Evolutionary conservation across 1,284 basidiomycete genomes (phyloP).

Genomic region (Cutaneotrichosporon cavernicola): DNA sequence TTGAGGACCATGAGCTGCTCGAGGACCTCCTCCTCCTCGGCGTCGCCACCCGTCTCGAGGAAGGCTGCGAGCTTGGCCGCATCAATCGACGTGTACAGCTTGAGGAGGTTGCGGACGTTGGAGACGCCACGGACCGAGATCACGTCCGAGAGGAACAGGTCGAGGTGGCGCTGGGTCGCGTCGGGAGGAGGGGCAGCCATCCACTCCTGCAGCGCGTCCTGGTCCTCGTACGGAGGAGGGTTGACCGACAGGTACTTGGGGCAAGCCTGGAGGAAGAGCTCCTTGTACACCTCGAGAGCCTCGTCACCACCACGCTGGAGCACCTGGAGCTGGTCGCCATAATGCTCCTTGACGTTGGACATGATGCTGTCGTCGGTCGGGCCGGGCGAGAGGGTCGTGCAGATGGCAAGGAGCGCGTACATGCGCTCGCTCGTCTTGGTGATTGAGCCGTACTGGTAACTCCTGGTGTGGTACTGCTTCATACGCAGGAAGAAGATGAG

Average conservation of each 20-base stretch:
- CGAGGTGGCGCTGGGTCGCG: slow-evolving; percentile 78
- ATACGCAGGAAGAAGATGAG: slow-evolving; percentile 90
- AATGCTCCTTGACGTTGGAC: slow-evolving; percentile 88
- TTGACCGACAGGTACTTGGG: slow-evolving; percentile 96
- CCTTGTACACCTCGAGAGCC: slow-evolving; percentile 80
- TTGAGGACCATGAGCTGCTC: slow-evolving; percentile 98
- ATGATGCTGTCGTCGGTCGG: slow-evolving; percentile 92
- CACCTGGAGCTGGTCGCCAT: slow-evolving; percentile 82
- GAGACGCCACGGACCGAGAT: slow-evolving; percentile 73
- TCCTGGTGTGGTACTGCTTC: slow-evolving; percentile 91
- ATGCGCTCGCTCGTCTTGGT: slow-evolving; percentile 96
- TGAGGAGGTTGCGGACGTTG: slow-evolving; percentile 85
- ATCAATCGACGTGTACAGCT: slow-evolving; percentile 91
- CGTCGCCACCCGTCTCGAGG: slow-evolving; percentile 55
- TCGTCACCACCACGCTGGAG: slow-evolving; percentile 71
- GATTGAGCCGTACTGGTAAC: slow-evolving; percentile 98
- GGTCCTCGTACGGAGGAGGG: slow-evolving; percentile 87
- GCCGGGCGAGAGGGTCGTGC: slow-evolving; percentile 85
- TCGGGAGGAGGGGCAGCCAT: slow-evolving; percentile 62
- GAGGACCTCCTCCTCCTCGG: slow-evolving; percentile 87
- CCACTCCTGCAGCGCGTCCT: slow-evolving; percentile 62
- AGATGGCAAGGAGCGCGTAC: slow-evolving; percentile 93
- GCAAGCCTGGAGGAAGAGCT: slow-evolving; percentile 90
- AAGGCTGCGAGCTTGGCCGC: slow-evolving; percentile 88
- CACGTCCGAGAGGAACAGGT: slow-evolving; percentile 75